phyloP scores from a whole-genome alignment of 108 stramenopile species.

The Chaetoceros tenuissimus region DNA sequence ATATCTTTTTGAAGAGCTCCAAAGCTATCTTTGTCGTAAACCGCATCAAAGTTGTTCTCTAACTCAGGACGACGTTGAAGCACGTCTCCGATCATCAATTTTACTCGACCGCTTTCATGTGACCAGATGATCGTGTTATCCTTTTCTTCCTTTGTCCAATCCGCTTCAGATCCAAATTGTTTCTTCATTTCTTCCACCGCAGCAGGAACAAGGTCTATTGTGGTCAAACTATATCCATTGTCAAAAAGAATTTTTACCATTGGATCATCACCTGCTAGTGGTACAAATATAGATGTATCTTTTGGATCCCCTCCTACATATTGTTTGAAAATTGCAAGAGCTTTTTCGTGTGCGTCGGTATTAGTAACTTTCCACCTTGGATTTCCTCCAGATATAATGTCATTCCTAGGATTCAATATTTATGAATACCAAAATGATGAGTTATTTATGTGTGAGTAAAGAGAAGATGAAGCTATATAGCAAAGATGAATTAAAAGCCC shows the following conservation, averaged over 20 bases:
- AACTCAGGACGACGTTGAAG: slow-evolving; percentile 24
- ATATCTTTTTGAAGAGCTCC: slow-evolving; percentile 32
- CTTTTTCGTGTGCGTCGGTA: slow-evolving; percentile 23
- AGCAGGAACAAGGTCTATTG: slow-evolving; percentile 47
- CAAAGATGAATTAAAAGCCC: no score
- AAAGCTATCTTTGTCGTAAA: slow-evolving; percentile 55
- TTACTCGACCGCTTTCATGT: slow-evolving; percentile 42
- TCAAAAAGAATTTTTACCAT: slow-evolving; percentile 33
- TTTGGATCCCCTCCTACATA: slow-evolving; percentile 3
- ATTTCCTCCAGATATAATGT: slow-evolving; percentile 38
- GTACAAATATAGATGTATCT: slow-evolving; percentile 29
- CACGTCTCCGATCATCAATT: slow-evolving; percentile 32
- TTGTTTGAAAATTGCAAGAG: slow-evolving; percentile 21
- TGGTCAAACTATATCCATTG: slow-evolving; percentile 36
- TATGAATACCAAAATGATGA: neutral
- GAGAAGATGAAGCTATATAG: no score
- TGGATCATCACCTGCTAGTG: slow-evolving; percentile 47
- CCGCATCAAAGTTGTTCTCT: slow-evolving; percentile 29
- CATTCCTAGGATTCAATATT: slow-evolving; percentile 36
- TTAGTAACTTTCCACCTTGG: slow-evolving; percentile 38
- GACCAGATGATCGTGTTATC: slow-evolving; percentile 16
- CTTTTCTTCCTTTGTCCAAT: neutral
- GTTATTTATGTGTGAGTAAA: no score
- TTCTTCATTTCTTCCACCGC: slow-evolving; percentile 34
- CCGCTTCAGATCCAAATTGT: slow-evolving; percentile 18